Base-by-base conservation (phyloP, 495 filamentous ascomycete genomes). In the Penicillium samsonianum region DNA sequence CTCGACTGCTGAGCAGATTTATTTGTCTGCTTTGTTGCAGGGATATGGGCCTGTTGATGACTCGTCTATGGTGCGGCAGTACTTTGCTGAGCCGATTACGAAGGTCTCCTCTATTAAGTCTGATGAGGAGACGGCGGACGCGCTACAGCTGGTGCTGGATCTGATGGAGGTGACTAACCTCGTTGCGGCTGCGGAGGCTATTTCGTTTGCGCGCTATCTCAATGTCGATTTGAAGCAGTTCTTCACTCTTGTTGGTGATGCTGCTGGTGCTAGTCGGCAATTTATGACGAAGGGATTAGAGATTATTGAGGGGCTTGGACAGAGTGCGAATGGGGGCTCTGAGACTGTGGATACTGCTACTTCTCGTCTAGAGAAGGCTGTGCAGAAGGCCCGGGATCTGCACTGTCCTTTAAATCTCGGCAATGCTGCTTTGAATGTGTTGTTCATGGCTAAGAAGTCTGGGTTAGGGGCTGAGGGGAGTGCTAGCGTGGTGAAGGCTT, bases 1-100 rank as follows among this genome's bases (percentile, higher is more conserved):
- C 43, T 81, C 81, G n/a, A 80, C 78, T 0, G 86, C 89, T 8
- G 88, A 91, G 68, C 85, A 90, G 67, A 78, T 86, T 19, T 91
- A 90, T 65, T 77, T 85, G 33, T 65, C 80, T 16, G 84, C 78
- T 12, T 67, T 89, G 17, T 69, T 80, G 4, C 77, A 81, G 41
- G 89, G 87, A 5, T 88, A 80, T 62, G 86, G 83, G 0, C 65
- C 78, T 4, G 79, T 87, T 45, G 89, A 92, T 60, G 89, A 92
- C 62, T 84, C 87, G 37, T 79, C 80, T n/a, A 78, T 91, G 54
- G 78, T 89, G 31, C 78, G 85, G 58, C 71, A 90, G 59, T 92
- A 80, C 58, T 70, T 67, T 25, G 40, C 73, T 49, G 68, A 69
- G 51, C 75, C 65, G n/a, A 78, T 74, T 58, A 68, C 35, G 33